Conservation (phyloP, 495 filamentous ascomycete genomes). For the Lineolata rhizophorae region DNA sequence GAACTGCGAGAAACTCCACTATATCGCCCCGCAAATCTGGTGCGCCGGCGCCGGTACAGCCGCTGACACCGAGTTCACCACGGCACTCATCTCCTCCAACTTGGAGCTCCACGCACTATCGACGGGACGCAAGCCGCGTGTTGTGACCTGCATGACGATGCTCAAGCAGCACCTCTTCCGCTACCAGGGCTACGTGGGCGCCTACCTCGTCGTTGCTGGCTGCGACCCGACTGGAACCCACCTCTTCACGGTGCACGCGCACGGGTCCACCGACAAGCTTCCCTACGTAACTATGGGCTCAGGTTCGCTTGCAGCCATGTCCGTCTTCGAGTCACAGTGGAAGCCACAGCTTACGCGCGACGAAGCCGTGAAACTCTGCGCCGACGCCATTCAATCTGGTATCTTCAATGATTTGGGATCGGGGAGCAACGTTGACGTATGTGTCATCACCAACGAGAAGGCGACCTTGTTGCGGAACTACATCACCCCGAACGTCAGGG, state of each 20-base stretch:
- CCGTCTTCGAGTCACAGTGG: constrained; percentile 94
- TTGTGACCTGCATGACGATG: constrained; percentile 98
- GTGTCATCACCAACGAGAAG: constrained; percentile 83
- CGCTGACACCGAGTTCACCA: constrained; percentile 98
- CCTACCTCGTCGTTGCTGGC: constrained; percentile 93
- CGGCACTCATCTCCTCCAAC: constrained; percentile 92
- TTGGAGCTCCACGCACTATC: constrained; percentile 90
- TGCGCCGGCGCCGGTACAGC: constrained; percentile 96
- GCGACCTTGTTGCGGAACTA: constrained; percentile 78
- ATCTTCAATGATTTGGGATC: constrained; percentile 98
- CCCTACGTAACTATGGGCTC: constrained; percentile 99
- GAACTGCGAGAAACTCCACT: constrained; percentile 99
- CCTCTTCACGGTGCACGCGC: constrained; percentile 94
- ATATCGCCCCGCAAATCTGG: constrained; percentile 98
- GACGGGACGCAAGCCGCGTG: constrained; percentile 85
- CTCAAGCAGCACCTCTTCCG: constrained; percentile 98
- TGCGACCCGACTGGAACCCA: constrained; percentile 93
- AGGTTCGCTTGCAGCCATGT: constrained; percentile 90
- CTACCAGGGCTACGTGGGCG: constrained; percentile 93
- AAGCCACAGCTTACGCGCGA: constrained; percentile 56
- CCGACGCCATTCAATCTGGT: constrained; percentile 83
- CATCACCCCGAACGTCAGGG: constrained; percentile 78
- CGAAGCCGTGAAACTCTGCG: constrained; percentile 60
- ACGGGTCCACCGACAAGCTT: constrained; percentile 95
- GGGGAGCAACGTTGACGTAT: constrained; percentile 92